These are phyloP conservation scores for Triticum urartu DNA, from an alignment of 176 grass and related monocot species.

Conservation along the genomic window DNA sequence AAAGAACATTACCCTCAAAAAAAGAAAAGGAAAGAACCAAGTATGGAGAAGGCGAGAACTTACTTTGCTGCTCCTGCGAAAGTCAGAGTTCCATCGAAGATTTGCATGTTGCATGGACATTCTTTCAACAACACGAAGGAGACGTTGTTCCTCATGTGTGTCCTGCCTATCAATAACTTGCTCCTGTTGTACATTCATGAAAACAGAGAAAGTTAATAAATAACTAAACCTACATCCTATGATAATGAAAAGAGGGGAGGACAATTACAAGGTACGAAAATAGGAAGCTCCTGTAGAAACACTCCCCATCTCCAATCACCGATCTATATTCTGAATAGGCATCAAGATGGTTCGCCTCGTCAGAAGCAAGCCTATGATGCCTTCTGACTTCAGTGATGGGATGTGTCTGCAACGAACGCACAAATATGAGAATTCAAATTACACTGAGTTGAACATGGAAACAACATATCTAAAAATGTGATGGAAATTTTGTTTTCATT, in stretches of 20 bases:
- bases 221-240: slow-evolving; percentile 1
- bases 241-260: not conserved
- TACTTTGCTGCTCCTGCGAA: slow-evolving; percentile 22
- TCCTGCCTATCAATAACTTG: slow-evolving; percentile 50
- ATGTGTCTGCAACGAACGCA: slow-evolving; percentile 22
- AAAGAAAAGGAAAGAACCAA: not conserved
- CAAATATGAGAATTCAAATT: not conserved
- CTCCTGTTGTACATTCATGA: slow-evolving; percentile 22
- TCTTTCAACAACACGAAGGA: slow-evolving; percentile 27
- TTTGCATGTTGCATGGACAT: not conserved
- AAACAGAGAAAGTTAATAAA: slow-evolving; percentile 14
- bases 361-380: not conserved
- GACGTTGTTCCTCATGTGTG: slow-evolving; percentile 27
- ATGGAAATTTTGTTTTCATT: not conserved
- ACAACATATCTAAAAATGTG: not conserved
- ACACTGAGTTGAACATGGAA: not conserved
- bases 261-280: slow-evolving; percentile 47
- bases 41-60: not conserved
- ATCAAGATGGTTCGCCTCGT: not conserved
- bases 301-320: slow-evolving; percentile 38
- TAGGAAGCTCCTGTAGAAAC: slow-evolving; percentile 56
- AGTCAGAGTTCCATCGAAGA: slow-evolving; percentile 20
- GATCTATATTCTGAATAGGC: slow-evolving; percentile 6
- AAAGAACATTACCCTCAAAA: not conserved
- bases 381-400: not conserved